Conservation (phyloP, 2,329 filamentous ascomycete genomes). For the Fusarium verrucosum region DNA sequence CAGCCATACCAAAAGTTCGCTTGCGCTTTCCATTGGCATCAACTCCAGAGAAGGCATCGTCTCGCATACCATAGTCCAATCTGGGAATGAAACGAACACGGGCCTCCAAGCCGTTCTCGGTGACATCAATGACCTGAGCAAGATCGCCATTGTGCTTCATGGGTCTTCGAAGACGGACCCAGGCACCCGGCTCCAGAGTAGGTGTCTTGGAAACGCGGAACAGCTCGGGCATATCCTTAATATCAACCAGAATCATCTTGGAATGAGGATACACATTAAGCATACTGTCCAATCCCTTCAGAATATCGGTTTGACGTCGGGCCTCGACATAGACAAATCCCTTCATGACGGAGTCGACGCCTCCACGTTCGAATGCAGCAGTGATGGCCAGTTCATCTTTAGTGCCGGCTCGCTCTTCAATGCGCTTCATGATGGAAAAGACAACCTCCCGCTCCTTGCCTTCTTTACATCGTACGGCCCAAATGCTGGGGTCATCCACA, state of each 20-base stretch:
- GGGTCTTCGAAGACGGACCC: slow-evolving; percentile 85
- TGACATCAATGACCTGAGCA: slow-evolving; percentile 90
- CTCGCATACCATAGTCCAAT: slow-evolving; percentile 88
- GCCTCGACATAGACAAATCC: slow-evolving; percentile 97
- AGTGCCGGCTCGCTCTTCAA: slow-evolving; percentile 80
- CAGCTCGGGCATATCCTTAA: slow-evolving; percentile 98
- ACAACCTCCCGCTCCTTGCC: slow-evolving; percentile 95
- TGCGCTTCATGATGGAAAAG: slow-evolving; percentile 85
- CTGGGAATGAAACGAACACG: slow-evolving; percentile 88
- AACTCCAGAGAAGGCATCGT: slow-evolving; percentile 66
- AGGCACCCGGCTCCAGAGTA: slow-evolving; percentile 84
- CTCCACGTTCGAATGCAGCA: slow-evolving; percentile 89
- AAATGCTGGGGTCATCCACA: slow-evolving; percentile 95
- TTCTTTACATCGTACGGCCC: slow-evolving; percentile 90
- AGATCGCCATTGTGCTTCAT: slow-evolving; percentile 88
- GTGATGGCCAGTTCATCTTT: slow-evolving; percentile 86
- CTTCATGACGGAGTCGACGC: slow-evolving; percentile 81
- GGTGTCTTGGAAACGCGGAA: slow-evolving; percentile 88
- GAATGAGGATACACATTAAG: slow-evolving; percentile 89
- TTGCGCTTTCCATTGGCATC: slow-evolving; percentile 79
- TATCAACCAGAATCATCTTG: slow-evolving; percentile 87
- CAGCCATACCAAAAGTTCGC: slow-evolving; percentile 66
- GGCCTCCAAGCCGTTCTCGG: slow-evolving; percentile 90
- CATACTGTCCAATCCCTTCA: slow-evolving; percentile 82
- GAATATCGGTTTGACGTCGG: slow-evolving; percentile 83